Conservation (phyloP, 768 basidiomycete genomes). For the Boletus pseudopeckii region DNA sequence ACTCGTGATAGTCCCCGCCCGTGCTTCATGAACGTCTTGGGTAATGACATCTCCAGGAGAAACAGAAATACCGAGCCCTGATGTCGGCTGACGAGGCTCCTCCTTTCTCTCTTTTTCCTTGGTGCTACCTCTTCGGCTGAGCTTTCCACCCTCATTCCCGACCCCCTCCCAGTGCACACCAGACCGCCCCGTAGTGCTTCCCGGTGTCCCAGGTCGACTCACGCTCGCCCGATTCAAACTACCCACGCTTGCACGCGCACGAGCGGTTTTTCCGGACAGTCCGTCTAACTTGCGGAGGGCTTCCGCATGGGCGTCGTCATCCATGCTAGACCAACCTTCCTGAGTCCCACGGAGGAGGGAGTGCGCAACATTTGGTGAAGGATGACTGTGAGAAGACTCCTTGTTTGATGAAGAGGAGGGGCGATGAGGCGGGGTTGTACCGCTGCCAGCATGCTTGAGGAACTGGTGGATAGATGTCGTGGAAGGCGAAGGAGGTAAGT, state of each 20-base stretch:
- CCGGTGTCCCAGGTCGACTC: slow-evolving; percentile 75
- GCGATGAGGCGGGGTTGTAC: slow-evolving; percentile 34
- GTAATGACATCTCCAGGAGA: slow-evolving; percentile 31
- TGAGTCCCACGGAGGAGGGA: slow-evolving; percentile 84
- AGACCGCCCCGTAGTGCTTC: slow-evolving; percentile 46
- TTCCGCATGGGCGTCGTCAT: slow-evolving; percentile 86
- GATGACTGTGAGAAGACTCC: slow-evolving; percentile 37
- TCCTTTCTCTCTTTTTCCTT: slow-evolving; percentile 47
- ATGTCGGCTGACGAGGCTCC: slow-evolving; percentile 23
- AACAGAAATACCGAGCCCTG: slow-evolving; percentile 36
- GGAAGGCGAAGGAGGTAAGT: slow-evolving; percentile 87
- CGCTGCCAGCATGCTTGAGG: slow-evolving; percentile 51
- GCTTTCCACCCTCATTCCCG: slow-evolving; percentile 35
- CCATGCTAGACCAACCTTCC: slow-evolving; percentile 84
- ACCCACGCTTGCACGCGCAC: slow-evolving; percentile 72
- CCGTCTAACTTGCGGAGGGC: slow-evolving; percentile 93
- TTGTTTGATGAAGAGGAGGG: slow-evolving; percentile 40
- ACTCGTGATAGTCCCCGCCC: slow-evolving; percentile 43
- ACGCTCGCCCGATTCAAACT: slow-evolving; percentile 65
- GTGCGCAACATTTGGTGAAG: slow-evolving; percentile 70
- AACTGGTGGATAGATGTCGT: slow-evolving; percentile 87
- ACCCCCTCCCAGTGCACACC: slow-evolving; percentile 76
- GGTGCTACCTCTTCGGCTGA: slow-evolving; percentile 37
- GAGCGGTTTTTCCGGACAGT: slow-evolving; percentile 68
- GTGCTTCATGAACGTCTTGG: slow-evolving; percentile 41